Base-by-base conservation (phyloP, 2,329 filamentous ascomycete species). In the Fusarium annulatum region DNA sequence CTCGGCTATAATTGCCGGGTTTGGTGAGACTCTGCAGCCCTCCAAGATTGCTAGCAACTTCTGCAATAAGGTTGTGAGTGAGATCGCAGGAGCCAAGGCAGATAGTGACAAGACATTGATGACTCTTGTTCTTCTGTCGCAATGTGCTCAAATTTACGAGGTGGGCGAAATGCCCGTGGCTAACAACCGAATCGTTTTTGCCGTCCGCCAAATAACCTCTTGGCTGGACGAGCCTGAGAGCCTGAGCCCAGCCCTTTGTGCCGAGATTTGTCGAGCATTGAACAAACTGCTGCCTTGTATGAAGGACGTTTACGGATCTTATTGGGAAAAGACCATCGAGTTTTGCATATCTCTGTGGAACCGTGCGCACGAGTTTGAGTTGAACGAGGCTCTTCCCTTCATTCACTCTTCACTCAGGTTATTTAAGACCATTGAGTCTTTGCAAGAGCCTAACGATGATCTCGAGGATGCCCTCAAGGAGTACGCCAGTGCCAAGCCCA, bases 381-480 rank as follows among this genome's bases (percentile, higher is more conserved):
- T 84, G 0, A 85, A 90, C 21, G 80, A 85, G 18, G 84, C 86
- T 9, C 78, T 94, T 2, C 89, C 93, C 1, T 88, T 92, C 33
- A 84, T 95, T 0, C 88, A 95, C 78, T 88, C 92, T 9, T 94
- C 94, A 0, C 85, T 98, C 33, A 92, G 91, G 78, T 85, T 98
- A 0, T 90, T 92, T 67, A 86, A 86, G 21, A 85, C 86, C 1
- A 80, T 98, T 5, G 88, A 90, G 71, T 85, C 84, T 6, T 82
- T 96, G 0, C 86, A 90, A 23, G 92, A 95, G 23, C 87, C 92
- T 5, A 98, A 97, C 71, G 96, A 98, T 71, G 96, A 98, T 79
- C 86, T 98, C 2, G 84, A 90, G 19, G 95, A 98, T 77, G 90
- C 90, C 0, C 88, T 96, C 78, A 88, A 88, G 59, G 88, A 91